Evolutionary conservation across 2,329 filamentous ascomycete species (phyloP), one percentile per base, ranked within the genome.

Genomic region (Alternaria infectoria): DNA sequence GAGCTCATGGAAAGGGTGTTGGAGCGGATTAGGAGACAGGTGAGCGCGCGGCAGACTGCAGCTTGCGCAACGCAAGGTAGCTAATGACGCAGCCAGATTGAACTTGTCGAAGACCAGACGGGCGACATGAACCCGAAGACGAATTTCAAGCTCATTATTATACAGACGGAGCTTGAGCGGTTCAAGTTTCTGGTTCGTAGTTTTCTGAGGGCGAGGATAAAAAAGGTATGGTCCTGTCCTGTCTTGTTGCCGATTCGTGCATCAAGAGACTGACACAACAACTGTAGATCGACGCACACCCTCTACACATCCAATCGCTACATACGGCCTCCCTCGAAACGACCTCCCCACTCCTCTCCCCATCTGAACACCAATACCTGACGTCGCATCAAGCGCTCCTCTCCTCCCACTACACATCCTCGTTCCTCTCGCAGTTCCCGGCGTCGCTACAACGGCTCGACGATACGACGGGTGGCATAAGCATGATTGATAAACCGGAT

Each of bases 101-200:
- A 83, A 69, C 72, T 80, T 13, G 82, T 86, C 25, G 85, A 86
- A 73, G 79, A 83, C 65, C 79, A 94, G 86, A 95, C 91, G 12
- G 91, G 91, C 66, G 90, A 92, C 75, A 91, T 94, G 88, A 93
- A 97, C 74, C 91, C 94, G 50, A 93, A 92, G 80, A 90, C 92
- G 68, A 98, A 97, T 79, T 97, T 99, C 79, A 89, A 89, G 65
- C 89, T 98, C 75, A 97, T 97, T 52, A 91, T 99, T 66, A 90
- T 97, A 58, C 96, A 99, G 83, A 98, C 96, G 7, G 96, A 99
- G 82, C 87, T 99, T 58, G 94, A 97, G 79, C 87, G 96, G 49
- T 96, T 92, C 81, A 97, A 97, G 82, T 99, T 93, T 76, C 86
- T 99, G 21, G 87, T 98, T 17, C 87, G 96, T 64, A 91, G 91